Percentiles rank a stretch among this genome's conserved stretches.
These are phyloP conservation scores for Mortierella sp. DNA, from an alignment of 371 early-diverging fungal genomes.

Conservation along the genomic window DNA sequence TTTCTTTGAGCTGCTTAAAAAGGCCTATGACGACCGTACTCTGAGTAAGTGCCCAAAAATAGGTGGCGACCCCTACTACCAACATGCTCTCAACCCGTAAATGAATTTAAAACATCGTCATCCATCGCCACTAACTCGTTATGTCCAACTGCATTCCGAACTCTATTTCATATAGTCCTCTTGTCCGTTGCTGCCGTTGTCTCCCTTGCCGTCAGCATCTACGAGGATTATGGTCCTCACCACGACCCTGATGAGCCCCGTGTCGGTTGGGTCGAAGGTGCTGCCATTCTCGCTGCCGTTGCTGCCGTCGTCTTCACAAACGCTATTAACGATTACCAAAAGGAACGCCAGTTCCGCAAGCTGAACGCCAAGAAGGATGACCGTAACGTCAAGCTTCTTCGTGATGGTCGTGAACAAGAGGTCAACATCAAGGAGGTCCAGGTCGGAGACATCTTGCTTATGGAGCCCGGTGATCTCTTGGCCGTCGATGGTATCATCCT, in stretches of 20 bases:
- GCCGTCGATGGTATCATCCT: constrained; percentile 90
- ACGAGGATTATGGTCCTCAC: constrained; percentile 72
- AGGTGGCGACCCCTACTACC: not conserved
- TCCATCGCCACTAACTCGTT: constrained; percentile 3
- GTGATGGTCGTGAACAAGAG: constrained; percentile 83
- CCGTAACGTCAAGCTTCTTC: constrained; percentile 79
- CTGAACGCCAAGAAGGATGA: constrained; percentile 94
- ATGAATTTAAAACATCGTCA: constrained; percentile 8
- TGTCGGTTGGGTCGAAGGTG: constrained; percentile 71
- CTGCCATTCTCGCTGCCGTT: constrained; percentile 90
- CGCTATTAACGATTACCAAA: constrained; percentile 96
- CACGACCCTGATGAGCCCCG: constrained; percentile 72
- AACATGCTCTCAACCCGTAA: not conserved
- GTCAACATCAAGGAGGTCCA: constrained; percentile 87
- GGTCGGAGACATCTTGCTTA: constrained; percentile 90
- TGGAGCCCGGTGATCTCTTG: constrained; percentile 96
- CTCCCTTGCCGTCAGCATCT: constrained; percentile 83
- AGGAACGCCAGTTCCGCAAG: constrained; percentile 95
- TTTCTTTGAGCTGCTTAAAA: constrained; percentile 73
- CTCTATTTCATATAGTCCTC: constrained; percentile 60
- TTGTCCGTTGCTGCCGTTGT: constrained; percentile 81
- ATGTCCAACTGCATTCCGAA: no score
- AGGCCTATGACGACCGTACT: constrained; percentile 79
- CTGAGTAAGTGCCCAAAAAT: constrained; percentile 61
- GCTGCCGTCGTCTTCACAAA: constrained; percentile 93